phyloP scores from a whole-genome alignment of 2,329 filamentous ascomycete genomes.

The Fusarium anthophilum region DNA sequence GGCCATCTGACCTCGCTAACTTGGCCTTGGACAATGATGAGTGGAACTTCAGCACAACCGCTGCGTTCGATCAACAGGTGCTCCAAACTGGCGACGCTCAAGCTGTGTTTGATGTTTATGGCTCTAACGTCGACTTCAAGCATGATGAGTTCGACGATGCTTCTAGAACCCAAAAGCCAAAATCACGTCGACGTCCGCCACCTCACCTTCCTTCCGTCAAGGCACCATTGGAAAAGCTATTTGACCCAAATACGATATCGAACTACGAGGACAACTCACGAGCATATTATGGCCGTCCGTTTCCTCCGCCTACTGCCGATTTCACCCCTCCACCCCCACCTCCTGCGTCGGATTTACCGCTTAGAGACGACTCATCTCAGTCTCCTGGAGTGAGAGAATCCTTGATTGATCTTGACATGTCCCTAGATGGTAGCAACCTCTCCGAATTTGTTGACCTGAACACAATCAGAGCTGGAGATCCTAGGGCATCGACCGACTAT shows the following conservation, averaged over 20 bases:
- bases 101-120: slow-evolving; percentile 70
- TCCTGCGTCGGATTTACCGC: slow-evolving; percentile 60
- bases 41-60: slow-evolving; percentile 74
- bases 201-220: slow-evolving; percentile 66
- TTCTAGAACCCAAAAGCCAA: slow-evolving; percentile 62
- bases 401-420: slow-evolving; percentile 71
- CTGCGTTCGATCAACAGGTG: slow-evolving; percentile 69
- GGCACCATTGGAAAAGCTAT: slow-evolving; percentile 70
- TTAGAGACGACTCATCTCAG: slow-evolving; percentile 64
- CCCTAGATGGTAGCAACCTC: slow-evolving; percentile 63
- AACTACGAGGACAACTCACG: slow-evolving; percentile 72
- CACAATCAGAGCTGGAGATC: slow-evolving; percentile 64
- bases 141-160: slow-evolving; percentile 58
- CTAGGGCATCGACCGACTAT: slow-evolving; percentile 60
- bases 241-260: slow-evolving; percentile 72
- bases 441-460: slow-evolving; percentile 69
- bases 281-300: slow-evolving; percentile 64
- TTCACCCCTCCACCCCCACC: slow-evolving; percentile 55
- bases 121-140: slow-evolving; percentile 64
- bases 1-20: slow-evolving; percentile 55
- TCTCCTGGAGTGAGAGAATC: slow-evolving; percentile 66
- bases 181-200: slow-evolving; percentile 65
- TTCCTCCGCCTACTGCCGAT: slow-evolving; percentile 55
- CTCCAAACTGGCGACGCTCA: slow-evolving; percentile 63
- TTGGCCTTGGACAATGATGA: slow-evolving; percentile 64